A percentile compares a stretch with the other conserved stretches of the same genome.
Evolutionary conservation across 1,139 yeast species (phyloP).

Genomic region (Protomyces pachydermus): DNA sequence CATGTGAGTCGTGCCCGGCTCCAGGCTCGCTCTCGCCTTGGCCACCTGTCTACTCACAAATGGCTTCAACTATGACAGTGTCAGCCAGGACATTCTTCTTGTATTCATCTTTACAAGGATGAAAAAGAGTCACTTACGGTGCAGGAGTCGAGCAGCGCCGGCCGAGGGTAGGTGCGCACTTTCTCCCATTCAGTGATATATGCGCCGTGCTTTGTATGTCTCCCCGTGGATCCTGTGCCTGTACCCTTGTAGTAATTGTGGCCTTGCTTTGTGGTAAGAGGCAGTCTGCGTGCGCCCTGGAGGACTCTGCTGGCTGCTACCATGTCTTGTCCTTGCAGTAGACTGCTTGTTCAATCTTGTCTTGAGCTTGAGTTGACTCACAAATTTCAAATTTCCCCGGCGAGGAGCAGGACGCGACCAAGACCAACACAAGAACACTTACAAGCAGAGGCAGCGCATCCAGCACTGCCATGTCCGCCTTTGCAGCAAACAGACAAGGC

Average conservation of each 20-base stretch:
- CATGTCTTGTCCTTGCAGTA: background rate
- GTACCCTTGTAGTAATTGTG: slow-evolving; percentile 82
- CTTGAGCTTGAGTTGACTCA: too few relatives aligned
- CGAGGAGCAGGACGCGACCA: background rate
- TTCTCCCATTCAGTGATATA: slow-evolving; percentile 76
- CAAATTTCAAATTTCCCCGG: background rate
- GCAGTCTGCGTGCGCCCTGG: slow-evolving; percentile 49
- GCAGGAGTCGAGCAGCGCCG: slow-evolving; percentile 40
- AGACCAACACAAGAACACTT: background rate
- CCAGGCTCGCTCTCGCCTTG: slow-evolving; percentile 6
- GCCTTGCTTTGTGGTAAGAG: slow-evolving; percentile 87
- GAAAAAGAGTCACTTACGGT: background rate
- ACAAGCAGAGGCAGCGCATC: background rate
- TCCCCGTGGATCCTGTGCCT: slow-evolving; percentile 88
- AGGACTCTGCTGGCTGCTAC: background rate
- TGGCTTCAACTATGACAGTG: slow-evolving; percentile 10
- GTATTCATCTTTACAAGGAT: background rate
- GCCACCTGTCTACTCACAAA: slow-evolving; percentile 13
- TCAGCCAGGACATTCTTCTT: background rate
- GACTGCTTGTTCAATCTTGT: too few relatives aligned
- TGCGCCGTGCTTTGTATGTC: slow-evolving; percentile 64
- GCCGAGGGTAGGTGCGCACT: slow-evolving; percentile 88
- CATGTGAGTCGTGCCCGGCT: slow-evolving; percentile 6
- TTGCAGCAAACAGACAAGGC: background rate
- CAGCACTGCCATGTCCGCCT: background rate